Percentiles rank a stretch among this genome's conserved stretches.
These are phyloP conservation scores for Leishmania mexicana DNA, from an alignment of 208 protist genomes.

Conservation along the genomic window DNA sequence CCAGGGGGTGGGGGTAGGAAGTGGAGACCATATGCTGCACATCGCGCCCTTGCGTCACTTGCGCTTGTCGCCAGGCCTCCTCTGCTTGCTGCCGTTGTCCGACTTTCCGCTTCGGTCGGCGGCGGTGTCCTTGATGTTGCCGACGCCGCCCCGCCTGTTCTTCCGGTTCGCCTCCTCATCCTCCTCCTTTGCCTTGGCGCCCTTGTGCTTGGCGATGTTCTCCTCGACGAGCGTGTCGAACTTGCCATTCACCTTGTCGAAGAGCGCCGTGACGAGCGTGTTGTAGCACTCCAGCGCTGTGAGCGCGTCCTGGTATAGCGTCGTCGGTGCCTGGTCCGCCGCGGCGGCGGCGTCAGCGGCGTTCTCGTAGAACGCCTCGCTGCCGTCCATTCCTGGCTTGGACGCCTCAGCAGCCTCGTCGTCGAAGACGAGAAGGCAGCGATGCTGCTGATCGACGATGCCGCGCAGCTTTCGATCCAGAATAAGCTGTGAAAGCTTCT, in stretches of 20 bases:
- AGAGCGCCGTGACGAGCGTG: conserved; percentile 83
- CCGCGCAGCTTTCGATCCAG: conserved; percentile 97
- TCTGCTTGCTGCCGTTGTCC: neutral
- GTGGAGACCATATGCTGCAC: neutral
- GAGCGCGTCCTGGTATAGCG: conserved; percentile 79
- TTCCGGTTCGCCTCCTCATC: conserved; percentile 23
- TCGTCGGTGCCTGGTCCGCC: conserved; percentile 37
- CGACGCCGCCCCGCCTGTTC: neutral
- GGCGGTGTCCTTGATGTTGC: neutral
- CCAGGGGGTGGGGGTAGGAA: neutral
- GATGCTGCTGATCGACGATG: conserved; percentile 90
- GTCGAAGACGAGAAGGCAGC: conserved; percentile 94
- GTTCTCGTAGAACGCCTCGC: conserved; percentile 43
- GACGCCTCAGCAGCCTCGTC: conserved; percentile 44
- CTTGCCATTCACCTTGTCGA: conserved; percentile 88
- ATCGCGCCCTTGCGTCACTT: neutral
- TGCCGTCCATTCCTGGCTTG: conserved; percentile 23
- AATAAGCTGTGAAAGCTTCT: conserved; percentile 98
- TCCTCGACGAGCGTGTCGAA: conserved; percentile 86
- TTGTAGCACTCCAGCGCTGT: conserved; percentile 75
- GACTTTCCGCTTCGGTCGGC: neutral
- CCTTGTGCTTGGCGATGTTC: conserved; percentile 65
- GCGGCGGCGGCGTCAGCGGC: conserved; percentile 35
- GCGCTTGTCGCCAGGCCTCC: neutral
- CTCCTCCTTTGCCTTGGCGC: conserved; percentile 29